A percentile compares a stretch with the other conserved stretches of the same genome.
Conservation (phyloP, 2,329 filamentous ascomycete genomes). For the Penicillium rolfsii region DNA sequence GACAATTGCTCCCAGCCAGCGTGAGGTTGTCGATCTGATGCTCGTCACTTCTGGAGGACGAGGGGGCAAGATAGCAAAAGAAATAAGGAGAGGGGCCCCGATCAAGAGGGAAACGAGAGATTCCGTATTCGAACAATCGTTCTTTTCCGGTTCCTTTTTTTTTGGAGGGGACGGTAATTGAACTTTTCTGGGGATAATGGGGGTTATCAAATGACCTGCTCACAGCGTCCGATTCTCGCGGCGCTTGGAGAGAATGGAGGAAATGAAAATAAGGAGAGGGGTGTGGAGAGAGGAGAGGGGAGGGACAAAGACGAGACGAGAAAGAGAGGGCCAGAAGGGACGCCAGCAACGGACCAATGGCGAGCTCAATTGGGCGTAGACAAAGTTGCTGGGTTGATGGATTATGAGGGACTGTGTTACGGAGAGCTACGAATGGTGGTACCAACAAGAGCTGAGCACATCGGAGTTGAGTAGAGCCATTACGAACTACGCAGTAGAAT, state of each 20-base stretch:
- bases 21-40: slow-evolving; percentile 26
- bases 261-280: slow-evolving; percentile 25
- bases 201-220: slow-evolving; percentile 38
- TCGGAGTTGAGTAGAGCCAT: neutral
- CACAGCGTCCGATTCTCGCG: slow-evolving; percentile 43
- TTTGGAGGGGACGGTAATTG: slow-evolving; percentile 4
- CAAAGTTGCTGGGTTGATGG: neutral
- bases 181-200: neutral
- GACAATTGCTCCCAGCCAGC: slow-evolving; percentile 38
- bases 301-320: neutral
- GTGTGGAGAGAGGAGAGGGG: slow-evolving; percentile 23
- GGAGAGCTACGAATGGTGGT: neutral
- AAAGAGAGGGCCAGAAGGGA: neutral
- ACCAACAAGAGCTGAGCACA: neutral
- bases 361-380: neutral
- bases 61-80: slow-evolving; percentile 11
- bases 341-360: neutral
- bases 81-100: neutral
- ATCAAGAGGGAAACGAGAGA: slow-evolving; percentile 18
- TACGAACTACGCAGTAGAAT: too few relatives aligned
- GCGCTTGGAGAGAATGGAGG: slow-evolving; percentile 36
- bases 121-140: slow-evolving; percentile 16
- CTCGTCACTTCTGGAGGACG: slow-evolving; percentile 29
- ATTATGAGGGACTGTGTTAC: neutral
- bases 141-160: slow-evolving; percentile 13